These are phyloP conservation scores for Penicillium arizonense DNA, from an alignment of 495 filamentous ascomycete species.

Conservation along the genomic window DNA sequence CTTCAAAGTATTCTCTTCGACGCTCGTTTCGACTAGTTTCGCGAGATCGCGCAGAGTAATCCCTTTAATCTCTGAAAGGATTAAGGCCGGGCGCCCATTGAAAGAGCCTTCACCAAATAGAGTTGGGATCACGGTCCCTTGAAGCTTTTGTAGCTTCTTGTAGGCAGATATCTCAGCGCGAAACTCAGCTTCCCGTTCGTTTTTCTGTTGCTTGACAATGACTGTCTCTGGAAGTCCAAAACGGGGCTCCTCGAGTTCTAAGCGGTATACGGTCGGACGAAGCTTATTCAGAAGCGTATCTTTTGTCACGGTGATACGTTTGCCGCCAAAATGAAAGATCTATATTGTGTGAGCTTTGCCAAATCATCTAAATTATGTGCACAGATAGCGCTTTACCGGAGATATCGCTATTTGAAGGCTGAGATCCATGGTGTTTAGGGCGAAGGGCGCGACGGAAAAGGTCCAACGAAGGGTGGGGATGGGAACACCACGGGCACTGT, in stretches of 20 bases:
- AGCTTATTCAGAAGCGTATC: neutral
- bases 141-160: constrained; percentile 2
- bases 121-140: constrained; percentile 6
- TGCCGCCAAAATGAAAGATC: neutral
- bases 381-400: too few relatives aligned
- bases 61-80: constrained; percentile 5
- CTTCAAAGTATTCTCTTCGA: neutral
- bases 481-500: too few relatives aligned
- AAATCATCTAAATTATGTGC: too few relatives aligned
- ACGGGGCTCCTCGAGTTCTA: constrained; percentile 7
- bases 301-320: neutral
- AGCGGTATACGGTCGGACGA: constrained; percentile 5
- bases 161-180: neutral
- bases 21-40: neutral
- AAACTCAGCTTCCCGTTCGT: neutral
- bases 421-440: too few relatives aligned
- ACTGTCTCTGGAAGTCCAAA: constrained; percentile 4
- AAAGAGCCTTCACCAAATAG: constrained; percentile 8
- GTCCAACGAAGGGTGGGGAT: too few relatives aligned
- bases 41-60: constrained; percentile 6
- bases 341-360: too few relatives aligned
- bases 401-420: too few relatives aligned
- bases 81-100: constrained; percentile 2
- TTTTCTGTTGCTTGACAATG: constrained; percentile 9
- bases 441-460: too few relatives aligned